Base-by-base conservation (phyloP, 257 asterid genomes). In the Primulina tabacum region DNA sequence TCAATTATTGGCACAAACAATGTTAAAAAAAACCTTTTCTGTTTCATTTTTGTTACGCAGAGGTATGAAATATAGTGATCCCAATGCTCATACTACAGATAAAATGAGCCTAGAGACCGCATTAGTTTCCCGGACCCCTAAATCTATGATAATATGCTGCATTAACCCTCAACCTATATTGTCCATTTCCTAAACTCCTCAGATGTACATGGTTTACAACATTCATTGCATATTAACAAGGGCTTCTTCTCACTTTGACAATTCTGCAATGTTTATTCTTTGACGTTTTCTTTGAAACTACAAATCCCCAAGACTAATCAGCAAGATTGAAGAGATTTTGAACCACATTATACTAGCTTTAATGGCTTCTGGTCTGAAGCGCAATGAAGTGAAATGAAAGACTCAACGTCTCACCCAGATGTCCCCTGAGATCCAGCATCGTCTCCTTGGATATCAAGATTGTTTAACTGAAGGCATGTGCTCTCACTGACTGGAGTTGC, bases 401-500 rank as follows among this genome's bases (percentile, higher is more conserved):
- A 53, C 40, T 8, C 28, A 71, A 72, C 67, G 32, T 71, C 92
- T 85, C 81, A 90, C 97, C 92, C 85, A 65, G 86, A 83, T 32
- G 88, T 78, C 74, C 83, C 91, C 77, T 79, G 89, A 65, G 95
- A 83, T 66, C 84, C 87, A 18, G 83, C 93, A 67, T 85, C 95
- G 58, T 90, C 95, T 34, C 88, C 97, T 69, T 85, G 90, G 60
- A 83, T 83, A 75, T 88, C 96, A 55, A 85, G 87, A 64, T 80
- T 81, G 77, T 82, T 85, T 26, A 90, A 67, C 79, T 80, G 77
- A 29, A 67, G 64, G 59, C 81, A 78, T 53, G 87, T 77, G 74
- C 72, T 74, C 20, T 82, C 94, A 64, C 86, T 82, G 3, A 79
- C 89, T 17, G 96, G 89, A 18, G 89, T 83, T 24, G 89, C 85